Base-by-base conservation (phyloP, 2,329 filamentous ascomycete genomes). In the Aureobasidium sp. region DNA sequence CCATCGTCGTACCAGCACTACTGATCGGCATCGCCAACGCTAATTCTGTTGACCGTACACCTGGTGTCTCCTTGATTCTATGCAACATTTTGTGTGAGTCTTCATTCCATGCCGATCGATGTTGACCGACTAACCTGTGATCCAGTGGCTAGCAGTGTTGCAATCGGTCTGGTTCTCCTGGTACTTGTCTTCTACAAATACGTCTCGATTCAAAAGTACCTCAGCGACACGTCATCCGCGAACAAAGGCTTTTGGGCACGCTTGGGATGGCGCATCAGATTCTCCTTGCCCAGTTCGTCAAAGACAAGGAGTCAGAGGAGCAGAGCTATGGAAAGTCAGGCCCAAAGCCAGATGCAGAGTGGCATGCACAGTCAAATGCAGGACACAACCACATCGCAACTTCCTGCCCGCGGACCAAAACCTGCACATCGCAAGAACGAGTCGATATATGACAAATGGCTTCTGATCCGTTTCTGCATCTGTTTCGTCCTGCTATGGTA, bases 401-500 rank as follows among this genome's bases (percentile, higher is more conserved):
- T 58, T 15, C 57, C 57, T 21, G 45, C 10, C 16, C 29, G 34
- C 27, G 15, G 50, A 25, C 8, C 21, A 32, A 32, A 25, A 13
- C 15, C 53, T 32, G 29, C 13, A 1, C 6, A 6, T 2, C 32
- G 42, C 34, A 59, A 50, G n/a, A 45, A 59, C 21, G 37, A 41
- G 3, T 41, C 44, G 2, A 59, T 45, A 11, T 59, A 59, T 9
- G 63, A 65, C 37, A 55, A 54, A 34, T 67, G 65, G 65, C 58
- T 67, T 2, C 16, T 67, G 13, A 37, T 65, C 30, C 65, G 65
- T 41, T 67, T 67, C 47, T 62, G 55, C 2, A 60, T 66, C 39
- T 63, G 62, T 15, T 67, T 65, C 34, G 32, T 65, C 21, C 48
- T 63, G 5, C 39, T 66, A 3, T 49, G 59, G 63, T 65, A 27